Base-by-base conservation (phyloP, 768 basidiomycete genomes). In the Suillus americanus region DNA sequence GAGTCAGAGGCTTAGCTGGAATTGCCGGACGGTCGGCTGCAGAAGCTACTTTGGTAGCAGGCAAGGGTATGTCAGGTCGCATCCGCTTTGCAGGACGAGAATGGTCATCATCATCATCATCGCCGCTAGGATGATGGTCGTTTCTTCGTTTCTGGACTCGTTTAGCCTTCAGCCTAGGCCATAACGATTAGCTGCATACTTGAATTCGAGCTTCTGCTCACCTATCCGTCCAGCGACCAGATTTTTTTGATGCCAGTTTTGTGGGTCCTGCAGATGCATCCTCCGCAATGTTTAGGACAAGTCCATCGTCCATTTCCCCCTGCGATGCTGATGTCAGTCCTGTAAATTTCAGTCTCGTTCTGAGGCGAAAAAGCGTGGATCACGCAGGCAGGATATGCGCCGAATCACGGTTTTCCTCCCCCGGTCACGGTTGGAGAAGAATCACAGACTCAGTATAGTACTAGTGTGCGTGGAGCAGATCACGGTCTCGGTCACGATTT, bases 221-320 rank as follows among this genome's bases (percentile, higher is more conserved):
- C 91, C 94, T 85, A 73, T 92, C 90, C 14, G 87, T 91, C 89
- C 91, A 91, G 76, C 89, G 80, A 14, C 89, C 88, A 28, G 86
- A 86, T 70, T 88, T 90, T 65, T 82, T 84, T 14, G 65, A 69
- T 0, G 53, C 57, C 5, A 64, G 50, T 61, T 78, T 79, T 25
- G 66, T 78, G 23, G 77, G 68, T 41, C 69, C 7, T 28, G 65
- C 63, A 16, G 71, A 63, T 57, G 77, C 69, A 61, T 85, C 81
- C 2, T 77, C 72, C 28, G 83, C 84, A 65, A 94, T 81, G 73
- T 94, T 93, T 65, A 94, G 83, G 41, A 94, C 83, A 57, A 94
- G 82, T 59, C 81, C 89, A 75, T 91, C 89, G 77, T 91, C 89
- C 88, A 89, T 89, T 23, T 38, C 33, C 30, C 40, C 35, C 25